Evolutionary conservation across 345 rosid species (phyloP), one percentile per base, ranked within the genome.

Genomic region (Euphorbia pulcherrima): DNA sequence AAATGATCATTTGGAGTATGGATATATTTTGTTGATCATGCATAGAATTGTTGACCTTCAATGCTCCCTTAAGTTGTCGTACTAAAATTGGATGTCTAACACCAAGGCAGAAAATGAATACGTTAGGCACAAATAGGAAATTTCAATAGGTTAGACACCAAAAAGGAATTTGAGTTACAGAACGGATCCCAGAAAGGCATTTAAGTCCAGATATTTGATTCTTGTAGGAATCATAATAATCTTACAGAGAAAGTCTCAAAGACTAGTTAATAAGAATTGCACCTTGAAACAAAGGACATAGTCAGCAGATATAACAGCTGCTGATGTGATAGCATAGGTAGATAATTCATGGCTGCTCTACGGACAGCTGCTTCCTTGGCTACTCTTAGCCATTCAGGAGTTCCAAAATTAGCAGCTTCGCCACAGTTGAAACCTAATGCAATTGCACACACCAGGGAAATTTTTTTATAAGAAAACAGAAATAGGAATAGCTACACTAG

Each of bases 331-430:
- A 94, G 92, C 99, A 94, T 94, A 29, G 99, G 99, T 70, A 94
- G 92, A 85, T 89, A 94, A 83, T 90, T 94, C 99, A 94, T 94
- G 60, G 99, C 99, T 69, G 99, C 99, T 79, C 99, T 83, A 6
- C 99, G 97, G 37, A 94, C 89, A 61, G 97, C 99, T 77, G 99
- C 99, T 75, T 89, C 99, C 85, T 88, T 94, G 17, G 99, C 99
- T 77, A 91, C 84, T 74, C 77, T 81, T 69, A 94, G 95, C 99
- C 99, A 94, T 77, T 88, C 93, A 29, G 99, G 92, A 72, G 99
- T 94, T 68, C 97, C 97, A 82, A 94, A 94, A 75, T 94, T 94
- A 69, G 99, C 97, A 37, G 99, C 99, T 83, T 94, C 99, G 62
- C 99, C 99, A 83, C 97, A 94, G 77, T 91, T 94, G 82, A 94